These are phyloP conservation scores for Camellia japonica DNA, from an alignment of 148 eudicot species.

Conservation along the genomic window DNA sequence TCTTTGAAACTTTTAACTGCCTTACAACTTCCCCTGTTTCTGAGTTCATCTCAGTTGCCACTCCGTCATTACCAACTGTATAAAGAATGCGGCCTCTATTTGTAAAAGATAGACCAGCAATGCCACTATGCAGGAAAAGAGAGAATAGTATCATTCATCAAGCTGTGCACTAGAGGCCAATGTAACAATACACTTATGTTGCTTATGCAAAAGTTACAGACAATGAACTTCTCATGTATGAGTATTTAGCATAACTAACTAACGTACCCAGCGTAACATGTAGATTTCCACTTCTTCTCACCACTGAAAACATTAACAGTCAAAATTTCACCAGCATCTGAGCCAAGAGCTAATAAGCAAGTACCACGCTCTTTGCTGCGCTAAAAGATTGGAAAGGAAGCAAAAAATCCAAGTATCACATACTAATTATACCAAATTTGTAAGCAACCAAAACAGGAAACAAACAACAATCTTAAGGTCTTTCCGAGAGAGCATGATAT, in stretches of 20 bases:
- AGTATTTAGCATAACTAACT: neutral
- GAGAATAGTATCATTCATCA: neutral
- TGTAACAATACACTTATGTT: neutral
- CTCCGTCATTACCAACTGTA: slow-evolving; percentile 24
- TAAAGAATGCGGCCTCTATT: slow-evolving; percentile 28
- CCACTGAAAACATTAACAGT: slow-evolving; percentile 22
- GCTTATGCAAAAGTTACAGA: neutral
- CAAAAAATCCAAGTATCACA: slow-evolving; percentile 1
- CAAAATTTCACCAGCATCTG: slow-evolving; percentile 25
- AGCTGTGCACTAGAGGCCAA: neutral
- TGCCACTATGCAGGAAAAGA: slow-evolving; percentile 23
- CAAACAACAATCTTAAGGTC: neutral
- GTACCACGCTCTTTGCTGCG: slow-evolving; percentile 27
- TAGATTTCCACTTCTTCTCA: slow-evolving; percentile 29
- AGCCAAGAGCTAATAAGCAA: slow-evolving; percentile 34
- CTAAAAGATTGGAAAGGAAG: slow-evolving; percentile 16
- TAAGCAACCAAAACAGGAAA: neutral
- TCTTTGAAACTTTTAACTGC: slow-evolving; percentile 32
- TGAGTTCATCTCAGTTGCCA: slow-evolving; percentile 32
- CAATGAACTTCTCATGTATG: neutral
- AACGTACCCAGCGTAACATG: slow-evolving; percentile 30
- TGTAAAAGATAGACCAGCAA: slow-evolving; percentile 32
- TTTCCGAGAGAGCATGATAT: neutral
- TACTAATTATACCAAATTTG: neutral
- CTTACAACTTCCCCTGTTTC: slow-evolving; percentile 33